Evolutionary conservation across 140 eudicot species (phyloP), one percentile per base, ranked within the genome.

Genomic region (Flaveria floridana): DNA sequence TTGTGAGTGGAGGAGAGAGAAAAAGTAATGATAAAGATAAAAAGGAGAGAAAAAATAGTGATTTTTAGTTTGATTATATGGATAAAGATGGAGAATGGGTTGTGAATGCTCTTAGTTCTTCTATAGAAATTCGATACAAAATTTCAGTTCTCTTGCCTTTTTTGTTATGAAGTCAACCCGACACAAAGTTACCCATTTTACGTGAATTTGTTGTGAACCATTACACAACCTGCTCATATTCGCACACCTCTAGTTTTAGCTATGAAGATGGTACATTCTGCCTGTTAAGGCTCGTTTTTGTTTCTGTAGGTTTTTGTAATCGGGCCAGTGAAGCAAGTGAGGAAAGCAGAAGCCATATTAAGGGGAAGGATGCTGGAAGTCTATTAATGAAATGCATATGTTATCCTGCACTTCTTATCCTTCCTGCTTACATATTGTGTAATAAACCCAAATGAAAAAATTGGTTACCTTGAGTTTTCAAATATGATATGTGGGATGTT

Each of bases 271-370:
- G 39, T 58, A 7, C 70, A 34, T 28, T 64, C 47, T 64, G 71
- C 71, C 51, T 18, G 39, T 18, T 65, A 0, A 37, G 18, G 39
- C 71, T 16, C n/a, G 9, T 4, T 23, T 26, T 63, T 26, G n/a
- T 63, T 63, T 28, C 14, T 83, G 88, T 76, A 91, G 97, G 91
- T 84, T 7, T 92, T 93, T 82, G 82, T 93, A 62, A 88, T 93
- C 37, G 98, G 98, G 37, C 88, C 86, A 19, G 86, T 82, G 79
- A 86, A 85, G 95, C 88, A 89, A 82, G 96, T 88, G 73, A 86
- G 88, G 82, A 93, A 93, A 88, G 98, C 98, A 19, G 96, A 86
- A 83, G 98, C 98, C 82, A 86, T 93, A 70, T 28, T 90, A 47
- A 86, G 96, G 85, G 98, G 98, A 14, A 90, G 85, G 83, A 85